Percentiles rank a stretch among this genome's conserved stretches.
phyloP scores from a whole-genome alignment of 176 grass and related monocot genomes.

The Raddia distichophylla region DNA sequence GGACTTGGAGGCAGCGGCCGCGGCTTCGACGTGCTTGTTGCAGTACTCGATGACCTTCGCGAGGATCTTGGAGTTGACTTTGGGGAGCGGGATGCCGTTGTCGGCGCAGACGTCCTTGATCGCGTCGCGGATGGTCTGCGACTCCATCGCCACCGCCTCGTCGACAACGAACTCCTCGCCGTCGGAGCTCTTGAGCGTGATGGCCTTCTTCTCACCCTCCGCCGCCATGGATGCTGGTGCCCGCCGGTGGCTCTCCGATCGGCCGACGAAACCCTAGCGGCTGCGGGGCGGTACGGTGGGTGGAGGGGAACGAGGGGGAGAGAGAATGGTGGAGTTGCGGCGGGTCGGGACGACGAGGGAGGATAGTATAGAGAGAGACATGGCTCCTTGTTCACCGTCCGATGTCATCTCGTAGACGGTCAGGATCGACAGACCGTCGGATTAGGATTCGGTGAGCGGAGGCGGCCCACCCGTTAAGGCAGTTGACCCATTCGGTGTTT shows the following conservation, averaged over 20 bases:
- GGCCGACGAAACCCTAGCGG: conserved; percentile 39
- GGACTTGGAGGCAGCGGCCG: conserved; percentile 29
- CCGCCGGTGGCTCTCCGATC: neutral
- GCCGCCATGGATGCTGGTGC: conserved; percentile 29
- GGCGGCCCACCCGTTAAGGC: too few species aligned
- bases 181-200: conserved; percentile 43
- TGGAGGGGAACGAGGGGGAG: neutral
- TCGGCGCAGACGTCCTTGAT: conserved; percentile 65
- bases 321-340: neutral
- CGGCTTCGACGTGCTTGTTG: conserved; percentile 66
- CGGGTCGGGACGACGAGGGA: too few species aligned
- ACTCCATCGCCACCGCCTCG: conserved; percentile 47
- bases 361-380: too few species aligned
- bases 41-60: conserved; percentile 80
- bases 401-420: neutral
- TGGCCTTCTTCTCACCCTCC: conserved; percentile 40
- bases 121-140: conserved; percentile 51
- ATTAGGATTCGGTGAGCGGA: neutral
- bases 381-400: neutral
- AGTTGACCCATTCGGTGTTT: too few species aligned
- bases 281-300: neutral
- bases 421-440: neutral
- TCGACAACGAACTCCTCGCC: conserved; percentile 49
- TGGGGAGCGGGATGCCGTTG: conserved; percentile 61
- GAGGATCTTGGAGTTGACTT: conserved; percentile 68